Percentiles rank a stretch among this genome's conserved stretches.
Evolutionary conservation across 2,329 filamentous ascomycete genomes (phyloP).

Genomic region (Fusarium chuoi): DNA sequence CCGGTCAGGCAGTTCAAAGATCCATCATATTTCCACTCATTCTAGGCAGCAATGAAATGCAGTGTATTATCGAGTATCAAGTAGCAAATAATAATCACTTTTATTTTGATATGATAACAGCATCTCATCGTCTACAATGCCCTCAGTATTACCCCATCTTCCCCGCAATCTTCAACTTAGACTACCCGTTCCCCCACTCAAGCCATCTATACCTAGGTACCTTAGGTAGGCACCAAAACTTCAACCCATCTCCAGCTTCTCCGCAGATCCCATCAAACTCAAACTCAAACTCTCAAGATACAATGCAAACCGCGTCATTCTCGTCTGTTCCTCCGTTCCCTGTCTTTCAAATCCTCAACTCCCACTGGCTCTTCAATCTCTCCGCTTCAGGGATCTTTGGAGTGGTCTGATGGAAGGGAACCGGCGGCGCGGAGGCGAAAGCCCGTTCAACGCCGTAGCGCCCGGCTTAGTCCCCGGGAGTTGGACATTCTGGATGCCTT

Average conservation of each 20-base stretch:
- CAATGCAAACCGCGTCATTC: slow-evolving; percentile 9
- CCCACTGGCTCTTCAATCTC: not conserved
- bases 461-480: slow-evolving; percentile 8
- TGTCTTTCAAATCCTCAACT: not conserved
- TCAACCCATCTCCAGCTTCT: not conserved
- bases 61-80: not conserved
- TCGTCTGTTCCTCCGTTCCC: not conserved
- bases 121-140: not conserved
- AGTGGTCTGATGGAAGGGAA: slow-evolving; percentile 20
- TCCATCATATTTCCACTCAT: not conserved
- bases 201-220: slow-evolving; percentile 13
- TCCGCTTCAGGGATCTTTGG: not conserved
- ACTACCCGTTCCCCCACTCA: slow-evolving; percentile 39
- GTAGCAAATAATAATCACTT: not conserved
- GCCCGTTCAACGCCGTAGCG: slow-evolving; percentile 16
- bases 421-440: slow-evolving; percentile 27
- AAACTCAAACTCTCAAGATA: not conserved
- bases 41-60: not conserved
- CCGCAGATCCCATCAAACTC: slow-evolving; percentile 2
- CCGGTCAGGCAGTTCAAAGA: not conserved
- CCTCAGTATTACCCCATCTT: slow-evolving; percentile 29
- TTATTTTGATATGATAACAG: not conserved
- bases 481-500: not conserved
- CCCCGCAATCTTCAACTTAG: slow-evolving; percentile 32
- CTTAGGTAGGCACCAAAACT: no score